These are phyloP conservation scores for Solanum tarapatanum DNA, from an alignment of 257 asterid genomes.

Conservation along the genomic window DNA sequence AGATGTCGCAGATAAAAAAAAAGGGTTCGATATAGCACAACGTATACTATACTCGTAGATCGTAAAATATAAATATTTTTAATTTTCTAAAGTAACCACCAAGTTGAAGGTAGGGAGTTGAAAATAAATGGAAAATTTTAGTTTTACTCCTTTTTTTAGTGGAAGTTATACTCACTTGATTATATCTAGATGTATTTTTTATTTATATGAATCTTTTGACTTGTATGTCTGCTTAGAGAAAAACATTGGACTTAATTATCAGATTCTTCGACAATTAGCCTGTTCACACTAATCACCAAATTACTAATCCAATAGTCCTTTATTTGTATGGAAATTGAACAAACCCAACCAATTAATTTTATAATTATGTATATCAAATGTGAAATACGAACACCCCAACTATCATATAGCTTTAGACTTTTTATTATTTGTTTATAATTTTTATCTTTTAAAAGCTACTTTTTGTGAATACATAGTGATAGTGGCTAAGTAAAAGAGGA, in stretches of 20 bases:
- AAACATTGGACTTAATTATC: neutral
- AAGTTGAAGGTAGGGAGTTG: neutral
- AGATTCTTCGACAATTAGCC: slow-evolving; percentile 11
- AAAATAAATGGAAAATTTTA: neutral
- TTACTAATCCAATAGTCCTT: neutral
- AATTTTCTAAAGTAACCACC: neutral
- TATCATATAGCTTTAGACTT: neutral
- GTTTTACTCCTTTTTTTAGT: neutral
- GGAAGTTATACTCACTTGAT: neutral
- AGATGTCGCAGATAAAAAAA: too few relatives aligned
- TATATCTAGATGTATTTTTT: neutral
- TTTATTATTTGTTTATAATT: neutral
- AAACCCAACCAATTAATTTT: neutral
- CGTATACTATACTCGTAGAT: neutral
- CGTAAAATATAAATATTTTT: neutral
- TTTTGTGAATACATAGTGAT: neutral
- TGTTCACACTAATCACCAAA: slow-evolving; percentile 9
- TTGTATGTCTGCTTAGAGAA: neutral
- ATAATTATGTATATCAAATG: neutral
- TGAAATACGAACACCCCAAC: neutral
- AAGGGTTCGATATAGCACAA: fast-evolving
- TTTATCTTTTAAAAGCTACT: neutral
- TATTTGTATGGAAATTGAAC: neutral
- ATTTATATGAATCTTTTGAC: neutral
- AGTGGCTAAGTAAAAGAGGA: neutral